Percentiles rank a stretch among this genome's conserved stretches.
phyloP scores from a whole-genome alignment of 1,284 basidiomycete genomes.

The Marasmius tenuissimus region DNA sequence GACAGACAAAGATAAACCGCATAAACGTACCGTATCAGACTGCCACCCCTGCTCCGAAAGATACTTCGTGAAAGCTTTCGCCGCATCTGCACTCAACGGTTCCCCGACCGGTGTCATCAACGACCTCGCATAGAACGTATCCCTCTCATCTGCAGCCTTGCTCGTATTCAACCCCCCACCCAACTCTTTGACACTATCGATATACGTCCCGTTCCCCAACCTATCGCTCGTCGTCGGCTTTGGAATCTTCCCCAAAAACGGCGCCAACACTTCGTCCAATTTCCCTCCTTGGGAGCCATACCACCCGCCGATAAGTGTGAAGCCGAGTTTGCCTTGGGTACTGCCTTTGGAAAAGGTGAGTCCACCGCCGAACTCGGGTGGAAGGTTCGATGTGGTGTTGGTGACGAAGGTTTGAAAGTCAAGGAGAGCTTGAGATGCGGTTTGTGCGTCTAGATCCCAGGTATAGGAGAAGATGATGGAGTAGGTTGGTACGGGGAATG shows the following conservation, averaged over 20 bases:
- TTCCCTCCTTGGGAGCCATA: conserved; percentile 1
- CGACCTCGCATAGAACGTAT: conserved; percentile 30
- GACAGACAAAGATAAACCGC: no score
- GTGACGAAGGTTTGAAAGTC: conserved; percentile 17
- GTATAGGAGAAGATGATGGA: conserved; percentile 21
- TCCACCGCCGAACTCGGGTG: conserved; percentile 14
- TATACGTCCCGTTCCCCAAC: conserved; percentile 29
- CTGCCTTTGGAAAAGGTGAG: conserved; percentile 6
- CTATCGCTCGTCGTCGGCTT: conserved; percentile 15
- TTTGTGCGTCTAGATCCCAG: conserved; percentile 12
- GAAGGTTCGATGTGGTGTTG: conserved; percentile 6
- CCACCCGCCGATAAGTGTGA: conserved; percentile 9
- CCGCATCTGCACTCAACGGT: conserved; percentile 15
- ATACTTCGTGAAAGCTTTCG: conserved; percentile 14
- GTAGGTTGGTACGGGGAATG: conserved; percentile 23
- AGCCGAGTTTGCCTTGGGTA: neutral
- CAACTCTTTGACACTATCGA: neutral
- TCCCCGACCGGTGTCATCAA: conserved; percentile 15
- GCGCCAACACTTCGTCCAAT: conserved; percentile 20
- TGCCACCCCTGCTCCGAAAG: conserved; percentile 18
- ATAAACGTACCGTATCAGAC: conserved; percentile 6
- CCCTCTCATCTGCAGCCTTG: neutral
- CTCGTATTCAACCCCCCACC: conserved; percentile 1
- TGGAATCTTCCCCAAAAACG: conserved; percentile 29
- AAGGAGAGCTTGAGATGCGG: conserved; percentile 15